Conservation (phyloP, 768 basidiomycete genomes). For the Lepiota venenata region DNA sequence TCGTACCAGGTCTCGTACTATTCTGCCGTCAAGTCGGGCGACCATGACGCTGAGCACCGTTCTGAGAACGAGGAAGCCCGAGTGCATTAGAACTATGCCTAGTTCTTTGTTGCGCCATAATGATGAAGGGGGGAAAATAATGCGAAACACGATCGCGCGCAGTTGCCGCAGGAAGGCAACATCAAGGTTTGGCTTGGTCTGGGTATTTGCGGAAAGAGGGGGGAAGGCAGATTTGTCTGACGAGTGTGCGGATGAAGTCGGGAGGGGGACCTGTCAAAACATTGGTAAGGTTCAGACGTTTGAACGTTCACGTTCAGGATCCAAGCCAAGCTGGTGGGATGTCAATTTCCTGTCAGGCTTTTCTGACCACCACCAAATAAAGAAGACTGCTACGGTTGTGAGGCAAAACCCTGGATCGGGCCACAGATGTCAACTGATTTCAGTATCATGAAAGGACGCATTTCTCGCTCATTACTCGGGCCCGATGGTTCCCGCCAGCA, state of each 20-base stretch:
- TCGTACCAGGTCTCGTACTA: constrained; percentile 81
- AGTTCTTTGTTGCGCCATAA: constrained; percentile 59
- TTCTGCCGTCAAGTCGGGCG: constrained; percentile 83
- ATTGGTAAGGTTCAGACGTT: neutral
- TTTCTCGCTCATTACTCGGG: neutral
- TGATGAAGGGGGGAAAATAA: constrained; percentile 59
- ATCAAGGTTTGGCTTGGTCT: constrained; percentile 65
- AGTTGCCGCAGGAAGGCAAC: constrained; percentile 69
- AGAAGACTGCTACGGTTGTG: neutral
- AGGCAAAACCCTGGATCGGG: neutral
- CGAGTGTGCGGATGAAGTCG: constrained; percentile 50
- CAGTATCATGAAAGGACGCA: neutral
- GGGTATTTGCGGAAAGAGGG: constrained; percentile 37
- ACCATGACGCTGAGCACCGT: constrained; percentile 88
- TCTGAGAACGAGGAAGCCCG: constrained; percentile 79
- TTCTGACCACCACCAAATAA: too few species aligned
- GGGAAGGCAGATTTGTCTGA: constrained; percentile 61
- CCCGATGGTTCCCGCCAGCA: neutral
- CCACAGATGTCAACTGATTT: too few species aligned
- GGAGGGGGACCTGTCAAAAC: constrained; percentile 34
- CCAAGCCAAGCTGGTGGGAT: neutral
- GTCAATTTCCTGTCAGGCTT: too few species aligned
- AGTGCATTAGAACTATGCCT: constrained; percentile 71
- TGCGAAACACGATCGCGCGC: constrained; percentile 63
- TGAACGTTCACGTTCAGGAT: neutral